A percentile compares a stretch with the other conserved stretches of the same genome.
These are phyloP conservation scores for Wickerhamiella infanticola DNA, from an alignment of 1,139 yeast species.

Conservation along the genomic window DNA sequence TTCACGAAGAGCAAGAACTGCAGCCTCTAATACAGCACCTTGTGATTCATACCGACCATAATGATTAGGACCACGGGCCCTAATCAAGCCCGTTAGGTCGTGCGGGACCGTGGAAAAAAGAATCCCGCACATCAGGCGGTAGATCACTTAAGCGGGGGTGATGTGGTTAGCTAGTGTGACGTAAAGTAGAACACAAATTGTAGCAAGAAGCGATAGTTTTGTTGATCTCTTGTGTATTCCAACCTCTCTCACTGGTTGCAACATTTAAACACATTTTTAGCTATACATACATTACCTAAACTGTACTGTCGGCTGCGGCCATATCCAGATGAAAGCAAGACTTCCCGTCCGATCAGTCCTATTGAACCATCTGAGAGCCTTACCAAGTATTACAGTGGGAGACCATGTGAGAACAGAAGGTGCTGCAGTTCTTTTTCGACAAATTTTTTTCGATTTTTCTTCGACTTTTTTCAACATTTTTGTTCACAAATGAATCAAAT, in stretches of 20 bases:
- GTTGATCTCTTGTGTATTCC: too few species aligned
- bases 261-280: too few species aligned
- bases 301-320: background rate
- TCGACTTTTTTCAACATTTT: background rate
- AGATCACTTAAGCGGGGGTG: too few species aligned
- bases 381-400: background rate
- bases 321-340: background rate
- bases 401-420: background rate
- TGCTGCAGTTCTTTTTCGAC: background rate
- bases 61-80: slow-evolving; percentile 19
- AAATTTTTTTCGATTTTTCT: background rate
- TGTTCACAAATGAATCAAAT: background rate
- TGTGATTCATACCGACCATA: slow-evolving; percentile 2
- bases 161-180: too few species aligned
- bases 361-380: background rate
- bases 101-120: slow-evolving; percentile 9
- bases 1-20: slow-evolving; percentile 61
- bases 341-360: background rate
- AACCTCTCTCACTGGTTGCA: too few species aligned
- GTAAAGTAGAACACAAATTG: too few species aligned
- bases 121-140: slow-evolving; percentile 19
- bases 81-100: slow-evolving; percentile 4
- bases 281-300: too few species aligned
- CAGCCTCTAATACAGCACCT: slow-evolving; percentile 31
- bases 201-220: too few species aligned